Evolutionary conservation across 164 flowering plant species (phyloP), one percentile per base, ranked within the genome.

Genomic region (Nymphaea colorata): DNA sequence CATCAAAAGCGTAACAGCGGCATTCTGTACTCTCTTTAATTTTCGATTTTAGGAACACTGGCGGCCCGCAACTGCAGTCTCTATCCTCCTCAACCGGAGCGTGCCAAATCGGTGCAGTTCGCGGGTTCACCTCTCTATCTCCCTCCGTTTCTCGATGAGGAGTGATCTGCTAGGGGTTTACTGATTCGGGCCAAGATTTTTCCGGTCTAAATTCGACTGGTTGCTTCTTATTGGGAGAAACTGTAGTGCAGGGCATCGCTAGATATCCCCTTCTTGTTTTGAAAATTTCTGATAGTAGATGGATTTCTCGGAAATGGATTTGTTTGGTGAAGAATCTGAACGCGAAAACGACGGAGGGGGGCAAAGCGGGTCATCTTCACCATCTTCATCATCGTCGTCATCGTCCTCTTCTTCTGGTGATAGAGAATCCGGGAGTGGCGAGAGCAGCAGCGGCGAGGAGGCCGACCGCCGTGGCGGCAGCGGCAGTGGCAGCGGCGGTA

Each of bases 321-420:
- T 87, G 14, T 91, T 91, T 72, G 96, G 93, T 15, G 93, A 86
- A 64, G 88, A 79, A n/a, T 78, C 68, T 17, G 79, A 82, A 45
- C 78, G 76, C 11, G 74, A 72, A 8, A 62, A 72, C 15, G 65
- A 72, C 16, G 76, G 73, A 44, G 77, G 70, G 44, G 64, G 62
- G 66, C 81, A 72, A 44, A 72, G 71, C 12, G 79, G 85, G 2
- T 79, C 86, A 2, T 76, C 87, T 0, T 79, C 89, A 0, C 78
- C 87, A 0, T 79, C 86, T 8, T 75, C 86, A 1, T 81, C 92
- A 0, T 80, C 87, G 2, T 77, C 89, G 0, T 79, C 84, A 5
- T 78, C 86, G 0, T 79, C 87, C 12, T 83, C 93, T 3, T 72
- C 85, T 6, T 70, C 86, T 2, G 65, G 72, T 36, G 70, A 66